Evolutionary conservation across 2,329 filamentous ascomycete genomes (phyloP), one percentile per base, ranked within the genome.

Genomic region (Stachybotrys elegans): DNA sequence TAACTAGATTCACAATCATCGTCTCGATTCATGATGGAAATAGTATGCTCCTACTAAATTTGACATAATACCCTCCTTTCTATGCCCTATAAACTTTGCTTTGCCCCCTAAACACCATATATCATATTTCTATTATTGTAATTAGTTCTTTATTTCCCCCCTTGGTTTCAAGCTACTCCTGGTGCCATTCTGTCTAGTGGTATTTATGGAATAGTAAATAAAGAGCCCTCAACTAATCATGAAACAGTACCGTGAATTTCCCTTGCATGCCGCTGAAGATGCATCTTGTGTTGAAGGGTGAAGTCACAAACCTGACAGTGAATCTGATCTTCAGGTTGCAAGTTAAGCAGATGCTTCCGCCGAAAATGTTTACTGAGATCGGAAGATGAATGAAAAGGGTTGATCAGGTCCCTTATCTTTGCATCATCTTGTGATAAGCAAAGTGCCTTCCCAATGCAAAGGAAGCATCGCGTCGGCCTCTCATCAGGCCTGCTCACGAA

Each of bases 281-380:
- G 31, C 8, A 16, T 16, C 31, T 35, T 35, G n/a, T 35, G 7
- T 43, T 57, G 60, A 14, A 43, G 38, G 27, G 34, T 44, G 14
- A 47, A 42, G 17, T 44, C 22, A 39, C 34, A 50, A 19, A 45
- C 36, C 19, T 32, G 34, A 32, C 37, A 50, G 20, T 45, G 16
- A 23, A 23, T 32, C 21, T 42, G 37, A 29, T 46, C n/a, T 7
- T 22, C 23, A 13, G 32, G 22, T 41, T 23, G 31, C 4, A 50
- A 29, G 19, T 42, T 43, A 5, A 32, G 42, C 17, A 51, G 41
- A 44, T 51, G 43, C 23, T 37, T 49, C 7, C 34, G 38, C n/a
- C 39, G 39, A 14, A 51, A 51, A 40, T 51, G 42, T 21, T 44
- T 51, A 12, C 25, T 45, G 8, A 51, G 36, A 41, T 47, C 46